Base-by-base conservation (phyloP, 1,284 basidiomycete species). In the Stygiomarasmius scandens region DNA sequence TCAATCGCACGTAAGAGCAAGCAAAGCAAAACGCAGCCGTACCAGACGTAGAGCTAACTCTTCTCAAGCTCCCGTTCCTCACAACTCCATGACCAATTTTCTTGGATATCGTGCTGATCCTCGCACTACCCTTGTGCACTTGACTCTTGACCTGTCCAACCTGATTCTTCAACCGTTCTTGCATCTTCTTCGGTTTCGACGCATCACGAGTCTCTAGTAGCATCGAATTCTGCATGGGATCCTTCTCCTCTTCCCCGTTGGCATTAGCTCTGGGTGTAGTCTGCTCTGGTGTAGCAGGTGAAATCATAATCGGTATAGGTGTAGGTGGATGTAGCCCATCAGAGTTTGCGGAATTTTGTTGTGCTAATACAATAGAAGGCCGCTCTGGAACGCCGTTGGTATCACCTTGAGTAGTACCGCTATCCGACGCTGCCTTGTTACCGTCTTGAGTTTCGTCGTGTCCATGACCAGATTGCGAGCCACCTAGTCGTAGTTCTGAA, bases 51-150 rank as follows among this genome's bases (percentile, higher is more conserved):
- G 89, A 89, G 58, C 65, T 84, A 8, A 84, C 75, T 59, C 87
- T 77, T 64, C 83, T 82, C 52, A 90, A 66, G 24, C 72, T 76
- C 8, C 83, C 77, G 60, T 81, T 80, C 63, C 78, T 77, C 14
- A 76, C 78, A 20, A 89, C 86, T 8, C 87, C 87, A 64, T 84
- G 81, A 11, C 88, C 89, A 49, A 92, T 87, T 69, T 84, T 90
- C 69, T 80, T 86, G 34, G 89, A 88, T 54, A 92, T 89, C 19
- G 87, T 89, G 44, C 84, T 85, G 32, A 93, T 88, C 51, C 86
- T 81, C 10, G 77, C 85, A 56, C 87, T 85, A 12, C 86, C 82
- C 66, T 90, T 87, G 64, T 90, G 83, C 25, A 92, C 87, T 16
- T 84, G 79, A 59, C 81, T 80, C 71, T 88, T 90, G 57, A 92